phyloP scores from a whole-genome alignment of 106 monocot genomes.

The Vanilla planifolia region DNA sequence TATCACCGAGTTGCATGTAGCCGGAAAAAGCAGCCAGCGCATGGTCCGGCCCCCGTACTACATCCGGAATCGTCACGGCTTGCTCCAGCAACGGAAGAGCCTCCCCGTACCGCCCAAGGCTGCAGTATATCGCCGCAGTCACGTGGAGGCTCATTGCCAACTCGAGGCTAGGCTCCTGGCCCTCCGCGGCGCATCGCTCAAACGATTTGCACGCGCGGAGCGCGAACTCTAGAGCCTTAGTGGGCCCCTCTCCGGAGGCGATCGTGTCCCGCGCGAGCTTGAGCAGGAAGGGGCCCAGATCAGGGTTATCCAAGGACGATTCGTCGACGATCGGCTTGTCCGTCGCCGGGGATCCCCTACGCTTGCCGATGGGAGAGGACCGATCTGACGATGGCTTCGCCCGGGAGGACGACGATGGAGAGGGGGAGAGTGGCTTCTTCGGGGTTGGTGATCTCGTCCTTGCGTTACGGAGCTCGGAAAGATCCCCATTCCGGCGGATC shows the following conservation, averaged over 20 bases:
- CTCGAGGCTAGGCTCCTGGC: constrained; percentile 34
- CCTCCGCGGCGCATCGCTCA: constrained; percentile 25
- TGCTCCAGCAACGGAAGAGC: constrained; percentile 46
- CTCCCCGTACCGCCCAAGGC: constrained; percentile 36
- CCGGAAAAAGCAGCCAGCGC: constrained; percentile 52
- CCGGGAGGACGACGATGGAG: constrained; percentile 17
- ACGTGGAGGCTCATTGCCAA: constrained; percentile 64
- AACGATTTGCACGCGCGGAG: constrained; percentile 72
- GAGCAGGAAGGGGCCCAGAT: constrained; percentile 90
- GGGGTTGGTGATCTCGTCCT: constrained; percentile 8
- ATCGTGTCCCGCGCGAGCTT: constrained; percentile 83
- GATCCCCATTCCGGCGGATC: constrained; percentile 10
- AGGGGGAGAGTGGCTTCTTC: constrained; percentile 11
- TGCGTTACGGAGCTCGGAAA: constrained; percentile 10
- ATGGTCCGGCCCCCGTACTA: constrained; percentile 25
- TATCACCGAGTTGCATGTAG: constrained; percentile 62
- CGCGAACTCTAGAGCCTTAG: constrained; percentile 80
- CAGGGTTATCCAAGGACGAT: constrained; percentile 75
- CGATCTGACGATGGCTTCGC: constrained; percentile 13
- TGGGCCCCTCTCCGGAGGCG: constrained; percentile 69
- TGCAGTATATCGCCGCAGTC: constrained; percentile 49
- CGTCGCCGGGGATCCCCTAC: not conserved
- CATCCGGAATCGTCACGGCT: constrained; percentile 27
- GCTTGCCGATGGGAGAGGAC: constrained; percentile 12
- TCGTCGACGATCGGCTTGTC: constrained; percentile 18